Evolutionary conservation across 495 filamentous ascomycete species (phyloP).

Genomic region (Trichoderma orchidacearum): DNA sequence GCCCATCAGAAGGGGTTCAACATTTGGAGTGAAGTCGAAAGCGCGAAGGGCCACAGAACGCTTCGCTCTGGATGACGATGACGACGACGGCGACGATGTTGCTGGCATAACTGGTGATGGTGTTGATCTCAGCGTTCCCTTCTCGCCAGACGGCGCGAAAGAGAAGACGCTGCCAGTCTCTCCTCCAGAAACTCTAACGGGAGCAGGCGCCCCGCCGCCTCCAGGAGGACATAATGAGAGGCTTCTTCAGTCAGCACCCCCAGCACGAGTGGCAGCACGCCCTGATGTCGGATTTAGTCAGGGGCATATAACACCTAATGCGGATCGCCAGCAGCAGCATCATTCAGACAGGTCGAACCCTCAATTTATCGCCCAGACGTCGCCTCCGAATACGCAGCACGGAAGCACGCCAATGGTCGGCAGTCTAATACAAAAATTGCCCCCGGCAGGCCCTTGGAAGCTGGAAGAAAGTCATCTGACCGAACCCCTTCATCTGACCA

Average conservation of each 20-base stretch:
- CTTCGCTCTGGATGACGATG: conserved; percentile 10
- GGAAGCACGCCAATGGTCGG: conserved; percentile 10
- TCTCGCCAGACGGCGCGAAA: not conserved
- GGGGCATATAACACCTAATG: not conserved
- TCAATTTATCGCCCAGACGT: conserved; percentile 8
- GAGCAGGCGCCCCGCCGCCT: not conserved
- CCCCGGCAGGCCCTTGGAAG: conserved; percentile 17
- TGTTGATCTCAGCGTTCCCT: not conserved
- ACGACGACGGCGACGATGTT: not conserved
- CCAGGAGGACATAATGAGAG: too few relatives aligned
- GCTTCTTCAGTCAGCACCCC: too few relatives aligned
- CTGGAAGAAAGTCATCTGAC: conserved; percentile 29
- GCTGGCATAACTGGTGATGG: not conserved
- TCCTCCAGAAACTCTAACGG: not conserved
- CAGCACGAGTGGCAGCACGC: not conserved
- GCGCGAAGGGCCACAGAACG: conserved; percentile 11
- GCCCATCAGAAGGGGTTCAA: conserved; percentile 37
- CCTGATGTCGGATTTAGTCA: not conserved
- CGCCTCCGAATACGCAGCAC: conserved; percentile 1
- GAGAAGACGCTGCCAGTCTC: not conserved
- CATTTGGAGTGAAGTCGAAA: conserved; percentile 25
- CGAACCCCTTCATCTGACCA: conserved; percentile 18
- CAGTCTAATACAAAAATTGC: conserved; percentile 10
- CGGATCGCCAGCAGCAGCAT: not conserved
- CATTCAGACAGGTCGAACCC: not conserved